These are phyloP conservation scores for Rhazya stricta DNA, from an alignment of 257 asterid genomes.

Conservation along the genomic window DNA sequence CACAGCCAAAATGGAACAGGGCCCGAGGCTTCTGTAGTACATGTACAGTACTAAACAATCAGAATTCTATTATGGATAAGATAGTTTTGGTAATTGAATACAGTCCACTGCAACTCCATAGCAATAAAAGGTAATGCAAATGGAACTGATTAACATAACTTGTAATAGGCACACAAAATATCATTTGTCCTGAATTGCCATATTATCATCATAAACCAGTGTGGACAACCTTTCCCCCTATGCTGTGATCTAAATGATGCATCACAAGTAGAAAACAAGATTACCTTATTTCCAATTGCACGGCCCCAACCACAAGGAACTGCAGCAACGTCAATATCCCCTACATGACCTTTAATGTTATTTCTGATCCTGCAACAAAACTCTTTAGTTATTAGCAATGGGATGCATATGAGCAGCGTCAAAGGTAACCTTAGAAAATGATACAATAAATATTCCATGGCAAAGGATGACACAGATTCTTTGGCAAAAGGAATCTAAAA, in stretches of 20 bases:
- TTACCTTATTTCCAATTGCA: constrained; percentile 94
- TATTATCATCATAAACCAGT: neutral
- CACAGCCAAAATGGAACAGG: neutral
- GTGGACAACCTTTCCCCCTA: neutral
- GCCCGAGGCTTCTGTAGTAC: neutral
- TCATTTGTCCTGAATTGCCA: neutral
- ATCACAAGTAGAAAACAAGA: constrained; percentile 3
- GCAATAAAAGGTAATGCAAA: neutral
- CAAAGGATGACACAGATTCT: neutral
- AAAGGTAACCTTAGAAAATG: neutral
- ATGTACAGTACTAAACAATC: neutral
- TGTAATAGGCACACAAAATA: neutral
- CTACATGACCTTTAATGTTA: constrained; percentile 55
- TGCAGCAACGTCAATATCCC: constrained; percentile 96
- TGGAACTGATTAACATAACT: neutral
- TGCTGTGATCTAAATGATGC: neutral
- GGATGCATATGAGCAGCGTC: neutral
- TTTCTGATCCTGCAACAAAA: constrained; percentile 67
- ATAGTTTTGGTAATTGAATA: neutral
- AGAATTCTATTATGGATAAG: neutral
- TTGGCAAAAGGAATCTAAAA: neutral
- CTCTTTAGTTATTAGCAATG: constrained; percentile 16
- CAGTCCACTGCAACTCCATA: neutral
- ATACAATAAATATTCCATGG: neutral
- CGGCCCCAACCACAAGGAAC: constrained; percentile 98